Base-by-base conservation (phyloP, 768 basidiomycete species). In the Daedaleopsis nitida region DNA sequence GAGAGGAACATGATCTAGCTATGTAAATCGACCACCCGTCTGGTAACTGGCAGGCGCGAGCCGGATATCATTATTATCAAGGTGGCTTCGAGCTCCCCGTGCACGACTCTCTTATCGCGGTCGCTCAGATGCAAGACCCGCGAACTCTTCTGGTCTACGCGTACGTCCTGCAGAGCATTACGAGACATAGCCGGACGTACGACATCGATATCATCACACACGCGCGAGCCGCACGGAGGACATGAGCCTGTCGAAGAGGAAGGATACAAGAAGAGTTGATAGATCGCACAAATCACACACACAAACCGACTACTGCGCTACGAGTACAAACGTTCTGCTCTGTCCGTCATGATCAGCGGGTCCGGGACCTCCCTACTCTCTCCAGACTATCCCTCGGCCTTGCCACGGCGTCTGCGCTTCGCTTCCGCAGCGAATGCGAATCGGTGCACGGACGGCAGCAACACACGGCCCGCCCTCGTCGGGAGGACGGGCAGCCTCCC, bases 261-360 rank as follows among this genome's bases (percentile, higher is more conserved):
- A 62, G 61, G 61, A 62, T 62, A 62, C 60, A 62, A 62, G 55
- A 62, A 49, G 47, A 49, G 23, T 52, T 39, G 45, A 58, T 52
- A 52, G 49, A 57, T 62, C 57, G 61, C 42, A 52, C 61, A 58
- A 39, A 52, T 23, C 52, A 53, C 52, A 52, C 52, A 52, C 39
- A 52, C 52, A 38, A 62, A 51, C 43, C 56, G 52, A 58, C 52
- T 58, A 62, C 61, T 58, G 55, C 39, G 52, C 52, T 58, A 58
- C 32, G 52, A 43, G 57, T 62, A 62, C 61, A 62, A 23, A 35
- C 52, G 61, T 54, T 52, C 37, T 58, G 57, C 52, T 50, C 44
- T 38, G 51, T 47, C 60, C 37, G 38, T 50, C 49, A 32, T 34
- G 34, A 19, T 38, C 37, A 38, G 51, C 51, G 51, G 51, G 32